These are phyloP conservation scores for Daldinia concentrica DNA, from an alignment of 495 filamentous ascomycete species.

Conservation along the genomic window DNA sequence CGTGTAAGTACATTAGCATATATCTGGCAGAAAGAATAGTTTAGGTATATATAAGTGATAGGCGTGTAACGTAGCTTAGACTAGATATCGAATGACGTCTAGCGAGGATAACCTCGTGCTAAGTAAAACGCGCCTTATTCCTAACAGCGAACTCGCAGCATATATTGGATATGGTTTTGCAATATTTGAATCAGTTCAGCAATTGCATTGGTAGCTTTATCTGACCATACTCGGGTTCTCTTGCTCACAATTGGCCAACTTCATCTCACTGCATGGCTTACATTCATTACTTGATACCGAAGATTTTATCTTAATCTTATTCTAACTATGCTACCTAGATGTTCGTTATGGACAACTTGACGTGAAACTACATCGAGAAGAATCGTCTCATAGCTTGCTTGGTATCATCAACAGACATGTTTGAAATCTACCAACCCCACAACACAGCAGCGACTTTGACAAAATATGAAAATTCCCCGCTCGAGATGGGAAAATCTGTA, in stretches of 20 bases:
- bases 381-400: conserved; percentile 15
- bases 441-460: conserved; percentile 4
- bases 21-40: not conserved
- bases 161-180: not conserved
- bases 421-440: conserved; percentile 35
- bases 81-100: not conserved
- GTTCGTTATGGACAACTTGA: conserved; percentile 10
- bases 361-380: conserved; percentile 12
- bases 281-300: not conserved
- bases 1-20: not conserved
- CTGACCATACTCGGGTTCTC: conserved; percentile 3
- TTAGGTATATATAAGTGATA: no score
- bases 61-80: no score
- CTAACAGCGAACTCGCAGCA: not conserved
- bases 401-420: conserved; percentile 40
- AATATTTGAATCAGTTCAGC: not conserved
- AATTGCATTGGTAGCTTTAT: not conserved
- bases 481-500: conserved; percentile 14
- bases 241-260: not conserved
- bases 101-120: not conserved
- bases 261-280: not conserved
- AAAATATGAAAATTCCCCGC: conserved; percentile 6
- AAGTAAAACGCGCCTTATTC: conserved; percentile 1
- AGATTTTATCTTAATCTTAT: not conserved
- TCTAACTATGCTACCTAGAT: not conserved